phyloP scores from a whole-genome alignment of 2,329 filamentous ascomycete species.

The Claviceps sp. region DNA sequence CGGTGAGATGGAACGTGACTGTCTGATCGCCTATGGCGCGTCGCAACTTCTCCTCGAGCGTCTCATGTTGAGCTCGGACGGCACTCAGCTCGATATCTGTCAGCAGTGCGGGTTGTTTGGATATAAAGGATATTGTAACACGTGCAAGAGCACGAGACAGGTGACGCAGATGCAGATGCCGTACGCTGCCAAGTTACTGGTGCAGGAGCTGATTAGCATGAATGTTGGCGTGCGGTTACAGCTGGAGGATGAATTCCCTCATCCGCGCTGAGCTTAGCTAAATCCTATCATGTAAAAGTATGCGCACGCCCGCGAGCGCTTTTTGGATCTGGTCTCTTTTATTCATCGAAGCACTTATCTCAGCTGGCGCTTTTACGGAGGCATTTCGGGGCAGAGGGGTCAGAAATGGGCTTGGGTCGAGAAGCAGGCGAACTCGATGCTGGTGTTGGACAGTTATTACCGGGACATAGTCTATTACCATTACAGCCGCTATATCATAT shows the following conservation, averaged over 20 bases:
- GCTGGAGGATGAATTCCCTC: slow-evolving; percentile 86
- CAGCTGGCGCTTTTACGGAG: no score
- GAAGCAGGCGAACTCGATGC: neutral
- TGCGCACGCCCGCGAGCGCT: no score
- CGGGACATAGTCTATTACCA: neutral
- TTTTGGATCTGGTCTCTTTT: no score
- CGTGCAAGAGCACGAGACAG: slow-evolving; percentile 70
- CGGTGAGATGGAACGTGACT: slow-evolving; percentile 98
- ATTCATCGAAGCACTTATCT: no score
- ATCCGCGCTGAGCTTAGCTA: slow-evolving; percentile 24
- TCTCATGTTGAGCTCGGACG: slow-evolving; percentile 88
- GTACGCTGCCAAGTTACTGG: slow-evolving; percentile 89
- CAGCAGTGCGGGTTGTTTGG: slow-evolving; percentile 91
- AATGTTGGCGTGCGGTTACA: slow-evolving; percentile 90
- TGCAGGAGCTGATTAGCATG: slow-evolving; percentile 96
- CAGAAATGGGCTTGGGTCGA: neutral
- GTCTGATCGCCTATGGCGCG: slow-evolving; percentile 91
- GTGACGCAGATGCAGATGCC: slow-evolving; percentile 93
- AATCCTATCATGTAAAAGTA: no score
- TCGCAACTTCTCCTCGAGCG: slow-evolving; percentile 84
- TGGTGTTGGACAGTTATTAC: neutral
- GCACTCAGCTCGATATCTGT: slow-evolving; percentile 84
- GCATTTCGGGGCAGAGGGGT: no score
- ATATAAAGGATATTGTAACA: slow-evolving; percentile 88
- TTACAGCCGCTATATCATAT: no score